Conservation (phyloP, 164 flowering plant genomes). For the Cinnamomum micranthum region DNA sequence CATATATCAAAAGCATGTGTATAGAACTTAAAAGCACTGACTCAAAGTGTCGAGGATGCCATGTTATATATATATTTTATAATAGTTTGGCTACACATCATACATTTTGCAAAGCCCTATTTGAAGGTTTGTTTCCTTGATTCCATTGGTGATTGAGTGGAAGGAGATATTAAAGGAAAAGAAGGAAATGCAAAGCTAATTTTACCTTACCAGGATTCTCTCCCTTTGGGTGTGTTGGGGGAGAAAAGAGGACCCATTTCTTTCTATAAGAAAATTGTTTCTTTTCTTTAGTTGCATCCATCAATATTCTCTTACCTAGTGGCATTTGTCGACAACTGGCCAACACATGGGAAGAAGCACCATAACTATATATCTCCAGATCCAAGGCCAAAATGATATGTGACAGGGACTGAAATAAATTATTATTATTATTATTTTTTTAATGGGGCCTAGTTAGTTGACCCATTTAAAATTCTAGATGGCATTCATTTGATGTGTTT, state of each 20-base stretch:
- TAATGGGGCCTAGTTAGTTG: background rate
- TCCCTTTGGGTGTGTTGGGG: slow-evolving; percentile 20
- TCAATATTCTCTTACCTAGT: slow-evolving; percentile 17
- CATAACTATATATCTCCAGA: slow-evolving; percentile 10
- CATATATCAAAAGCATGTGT: too few relatives aligned
- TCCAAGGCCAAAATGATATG: slow-evolving; percentile 5
- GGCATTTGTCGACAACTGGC: slow-evolving; percentile 35
- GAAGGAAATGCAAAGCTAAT: too few relatives aligned
- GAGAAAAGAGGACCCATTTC: slow-evolving; percentile 23
- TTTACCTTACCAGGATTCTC: slow-evolving; percentile 6
- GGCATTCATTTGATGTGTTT: background rate
- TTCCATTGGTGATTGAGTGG: slow-evolving; percentile 26
- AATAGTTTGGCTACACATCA: too few relatives aligned
- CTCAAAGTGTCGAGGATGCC: too few relatives aligned
- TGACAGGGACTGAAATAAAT: background rate
- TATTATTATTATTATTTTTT: background rate
- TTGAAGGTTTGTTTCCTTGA: slow-evolving; percentile 23
- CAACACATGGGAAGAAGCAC: slow-evolving; percentile 39
- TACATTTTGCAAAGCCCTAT: too few relatives aligned
- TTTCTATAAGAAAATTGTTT: slow-evolving; percentile 8
- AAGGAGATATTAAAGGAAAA: background rate
- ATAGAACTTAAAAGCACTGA: too few relatives aligned
- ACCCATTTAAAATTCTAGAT: background rate
- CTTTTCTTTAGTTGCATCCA: slow-evolving; percentile 6
- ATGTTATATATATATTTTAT: too few relatives aligned